These are phyloP conservation scores for Mortierella sp. DNA, from an alignment of 371 early-diverging fungal species.

Conservation along the genomic window DNA sequence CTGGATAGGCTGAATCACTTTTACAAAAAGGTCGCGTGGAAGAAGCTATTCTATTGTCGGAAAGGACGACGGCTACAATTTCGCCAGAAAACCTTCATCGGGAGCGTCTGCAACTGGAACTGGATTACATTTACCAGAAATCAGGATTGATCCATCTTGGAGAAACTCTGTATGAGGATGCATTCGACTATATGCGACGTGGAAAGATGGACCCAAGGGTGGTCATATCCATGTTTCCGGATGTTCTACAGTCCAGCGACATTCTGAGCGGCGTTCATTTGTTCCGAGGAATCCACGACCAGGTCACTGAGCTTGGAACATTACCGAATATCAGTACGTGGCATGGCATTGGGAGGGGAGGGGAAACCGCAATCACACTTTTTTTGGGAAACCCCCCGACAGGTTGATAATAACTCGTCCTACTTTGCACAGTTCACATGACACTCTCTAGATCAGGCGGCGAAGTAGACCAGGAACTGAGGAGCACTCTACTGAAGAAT, in stretches of 20 bases:
- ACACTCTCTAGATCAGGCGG: constrained; percentile 19
- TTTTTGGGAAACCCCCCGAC: too few relatives aligned
- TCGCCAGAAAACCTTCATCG: constrained; percentile 58
- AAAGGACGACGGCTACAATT: constrained; percentile 59
- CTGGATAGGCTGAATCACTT: constrained; percentile 27
- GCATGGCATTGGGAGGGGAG: too few relatives aligned
- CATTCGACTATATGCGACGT: constrained; percentile 67
- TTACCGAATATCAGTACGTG: constrained; percentile 64
- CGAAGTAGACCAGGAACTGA: constrained; percentile 46
- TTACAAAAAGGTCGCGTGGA: constrained; percentile 37
- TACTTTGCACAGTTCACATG: constrained; percentile 4
- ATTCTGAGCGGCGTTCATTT: constrained; percentile 38
- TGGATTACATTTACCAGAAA: constrained; percentile 72
- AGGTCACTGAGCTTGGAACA: constrained; percentile 55
- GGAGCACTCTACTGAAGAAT: constrained; percentile 62
- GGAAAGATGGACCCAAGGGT: constrained; percentile 75
- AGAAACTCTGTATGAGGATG: constrained; percentile 78
- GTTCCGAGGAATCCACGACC: constrained; percentile 58
- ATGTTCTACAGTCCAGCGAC: constrained; percentile 54
- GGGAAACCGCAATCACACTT: too few relatives aligned
- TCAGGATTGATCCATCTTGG: constrained; percentile 73
- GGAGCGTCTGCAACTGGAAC: constrained; percentile 61
- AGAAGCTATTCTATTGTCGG: constrained; percentile 48
- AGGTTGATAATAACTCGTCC: too few relatives aligned
- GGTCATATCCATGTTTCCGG: constrained; percentile 69